Conservation (phyloP, 176 grass and related monocot species). For the Eragrostis nindensis region DNA sequence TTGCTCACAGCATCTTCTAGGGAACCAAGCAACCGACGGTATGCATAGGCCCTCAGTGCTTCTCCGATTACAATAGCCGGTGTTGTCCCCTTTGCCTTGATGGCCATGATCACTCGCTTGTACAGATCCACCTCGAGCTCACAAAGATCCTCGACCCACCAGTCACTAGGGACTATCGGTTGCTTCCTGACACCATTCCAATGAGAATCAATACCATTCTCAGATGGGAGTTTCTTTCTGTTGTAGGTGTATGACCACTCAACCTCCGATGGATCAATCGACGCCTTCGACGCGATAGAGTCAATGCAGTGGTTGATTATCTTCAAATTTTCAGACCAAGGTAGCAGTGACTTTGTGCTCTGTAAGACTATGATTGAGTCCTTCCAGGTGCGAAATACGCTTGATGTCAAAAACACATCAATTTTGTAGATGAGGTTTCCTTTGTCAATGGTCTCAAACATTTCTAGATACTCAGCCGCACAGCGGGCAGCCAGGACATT, state of each 20-base stretch:
- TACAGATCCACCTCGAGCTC: conserved; percentile 94
- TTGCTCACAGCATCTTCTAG: conserved; percentile 59
- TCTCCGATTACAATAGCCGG: conserved; percentile 67
- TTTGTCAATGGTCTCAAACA: conserved; percentile 90
- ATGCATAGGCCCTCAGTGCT: conserved; percentile 85
- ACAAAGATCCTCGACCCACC: conserved; percentile 98
- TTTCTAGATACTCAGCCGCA: conserved; percentile 93
- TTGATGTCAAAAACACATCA: conserved; percentile 89
- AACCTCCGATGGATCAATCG: conserved; percentile 83
- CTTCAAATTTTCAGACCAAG: conserved; percentile 87
- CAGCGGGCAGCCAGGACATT: conserved; percentile 87
- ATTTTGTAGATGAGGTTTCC: conserved; percentile 99
- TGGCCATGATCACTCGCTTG: conserved; percentile 67
- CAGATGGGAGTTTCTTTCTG: conserved; percentile 83
- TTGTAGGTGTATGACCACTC: conserved; percentile 99
- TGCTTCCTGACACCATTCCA: conserved; percentile 98
- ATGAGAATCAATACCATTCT: conserved; percentile 71
- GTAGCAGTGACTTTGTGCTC: conserved; percentile 70
- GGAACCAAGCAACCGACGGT: conserved; percentile 65
- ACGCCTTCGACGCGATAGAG: conserved; percentile 75
- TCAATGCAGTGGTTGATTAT: conserved; percentile 83
- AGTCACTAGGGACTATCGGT: conserved; percentile 77
- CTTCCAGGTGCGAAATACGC: conserved; percentile 90
- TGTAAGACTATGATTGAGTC: conserved; percentile 94
- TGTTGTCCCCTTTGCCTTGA: conserved; percentile 64